Percentiles rank a stretch among this genome's conserved stretches.
Evolutionary conservation across 768 basidiomycete genomes (phyloP).

Genomic region (Suillus tomentosus): DNA sequence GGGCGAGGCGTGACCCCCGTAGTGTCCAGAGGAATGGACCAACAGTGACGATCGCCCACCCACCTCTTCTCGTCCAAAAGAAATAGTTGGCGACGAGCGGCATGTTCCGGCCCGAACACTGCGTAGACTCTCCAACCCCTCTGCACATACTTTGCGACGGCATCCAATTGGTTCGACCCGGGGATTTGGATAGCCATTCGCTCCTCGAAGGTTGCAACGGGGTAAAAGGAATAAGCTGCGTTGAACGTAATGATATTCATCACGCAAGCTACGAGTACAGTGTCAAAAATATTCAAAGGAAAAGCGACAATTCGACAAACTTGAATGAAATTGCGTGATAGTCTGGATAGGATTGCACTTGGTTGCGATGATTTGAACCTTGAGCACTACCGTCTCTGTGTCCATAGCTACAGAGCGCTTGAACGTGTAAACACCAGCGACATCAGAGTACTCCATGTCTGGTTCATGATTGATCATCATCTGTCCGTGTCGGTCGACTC

Average conservation of each 20-base stretch:
- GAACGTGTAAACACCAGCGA: constrained; percentile 28
- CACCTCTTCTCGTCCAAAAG: constrained; percentile 26
- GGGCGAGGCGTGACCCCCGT: constrained; percentile 17
- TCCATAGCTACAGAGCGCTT: constrained; percentile 14
- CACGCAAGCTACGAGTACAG: constrained; percentile 35
- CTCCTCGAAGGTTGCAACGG: constrained; percentile 41
- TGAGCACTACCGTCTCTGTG: constrained; percentile 15
- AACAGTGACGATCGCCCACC: constrained; percentile 34
- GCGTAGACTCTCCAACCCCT: constrained; percentile 40
- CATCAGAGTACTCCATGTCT: not conserved
- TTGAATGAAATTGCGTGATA: constrained; percentile 49
- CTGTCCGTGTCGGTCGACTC: not conserved
- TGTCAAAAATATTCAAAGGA: not conserved
- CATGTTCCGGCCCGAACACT: constrained; percentile 11
- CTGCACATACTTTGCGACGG: constrained; percentile 35
- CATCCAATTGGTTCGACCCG: constrained; percentile 3
- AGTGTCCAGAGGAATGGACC: constrained; percentile 34
- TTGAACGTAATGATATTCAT: constrained; percentile 47
- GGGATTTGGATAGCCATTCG: constrained; percentile 26
- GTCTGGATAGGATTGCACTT: constrained; percentile 33
- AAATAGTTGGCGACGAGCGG: constrained; percentile 13
- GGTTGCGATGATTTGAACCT: constrained; percentile 44
- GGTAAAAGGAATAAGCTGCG: constrained; percentile 44
- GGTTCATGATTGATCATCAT: not conserved
- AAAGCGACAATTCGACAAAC: constrained; percentile 30